Conservation (phyloP, 805 yeast genomes). For the Candida silvicultrix region DNA sequence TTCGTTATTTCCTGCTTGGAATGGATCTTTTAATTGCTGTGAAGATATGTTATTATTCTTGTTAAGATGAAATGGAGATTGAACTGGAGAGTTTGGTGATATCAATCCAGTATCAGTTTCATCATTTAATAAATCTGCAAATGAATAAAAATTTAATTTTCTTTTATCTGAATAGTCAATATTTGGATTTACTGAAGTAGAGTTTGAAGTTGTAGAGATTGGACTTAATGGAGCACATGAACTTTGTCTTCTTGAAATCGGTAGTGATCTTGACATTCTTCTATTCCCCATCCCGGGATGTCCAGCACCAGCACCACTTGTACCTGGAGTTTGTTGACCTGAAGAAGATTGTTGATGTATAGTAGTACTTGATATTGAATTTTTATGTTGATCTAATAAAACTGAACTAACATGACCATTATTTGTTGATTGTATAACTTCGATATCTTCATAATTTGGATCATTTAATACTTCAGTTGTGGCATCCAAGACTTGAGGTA, state of each 20-base stretch:
- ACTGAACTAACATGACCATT: background rate
- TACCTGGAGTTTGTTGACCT: background rate
- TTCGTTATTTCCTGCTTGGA: background rate
- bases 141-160: constrained; percentile 19
- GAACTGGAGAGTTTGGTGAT: background rate
- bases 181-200: constrained; percentile 1
- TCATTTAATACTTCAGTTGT: constrained; percentile 2
- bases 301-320: no score
- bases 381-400: background rate
- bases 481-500: constrained; percentile 7
- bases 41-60: background rate
- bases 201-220: background rate
- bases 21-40: background rate
- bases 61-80: background rate
- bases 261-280: background rate
- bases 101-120: constrained; percentile 7
- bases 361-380: background rate
- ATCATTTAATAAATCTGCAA: constrained; percentile 19
- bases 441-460: constrained; percentile 2
- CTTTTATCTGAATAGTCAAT: constrained; percentile 19
- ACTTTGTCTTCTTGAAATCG: constrained; percentile 5
- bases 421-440: constrained; percentile 3
- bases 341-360: background rate
- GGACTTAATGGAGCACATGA: background rate
- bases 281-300: background rate